phyloP scores from a whole-genome alignment of 306 rosid genomes.

The Cajanus cajan region DNA sequence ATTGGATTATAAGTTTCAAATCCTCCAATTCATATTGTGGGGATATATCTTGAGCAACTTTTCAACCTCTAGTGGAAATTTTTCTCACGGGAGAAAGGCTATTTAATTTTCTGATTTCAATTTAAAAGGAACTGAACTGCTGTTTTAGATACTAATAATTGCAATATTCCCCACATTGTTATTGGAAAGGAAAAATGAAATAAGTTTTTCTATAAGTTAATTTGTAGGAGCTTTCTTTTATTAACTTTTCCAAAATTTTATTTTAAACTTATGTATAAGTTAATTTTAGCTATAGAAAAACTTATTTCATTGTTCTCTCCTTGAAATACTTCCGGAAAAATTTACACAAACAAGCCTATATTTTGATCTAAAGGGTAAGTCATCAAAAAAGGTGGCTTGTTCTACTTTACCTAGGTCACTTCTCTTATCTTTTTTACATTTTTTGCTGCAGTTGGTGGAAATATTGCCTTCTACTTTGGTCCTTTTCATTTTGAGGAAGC shows the following conservation, averaged over 20 bases:
- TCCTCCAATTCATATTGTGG: slow-evolving; percentile 2
- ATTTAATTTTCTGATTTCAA: slow-evolving; percentile 6
- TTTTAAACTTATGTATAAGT: no score
- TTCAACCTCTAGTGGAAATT: neutral
- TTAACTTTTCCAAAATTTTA: no score
- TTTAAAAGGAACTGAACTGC: neutral
- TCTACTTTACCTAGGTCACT: neutral
- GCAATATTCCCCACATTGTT: neutral
- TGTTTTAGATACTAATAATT: neutral
- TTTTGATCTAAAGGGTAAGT: slow-evolving; percentile 1
- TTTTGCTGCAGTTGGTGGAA: slow-evolving; percentile 51
- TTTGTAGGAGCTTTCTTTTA: no score
- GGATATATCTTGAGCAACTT: neutral
- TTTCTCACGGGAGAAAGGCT: neutral
- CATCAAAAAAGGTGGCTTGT: slow-evolving; percentile 2
- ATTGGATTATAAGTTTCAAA: slow-evolving; percentile 22
- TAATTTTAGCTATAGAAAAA: no score
- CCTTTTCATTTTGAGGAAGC: slow-evolving; percentile 58
- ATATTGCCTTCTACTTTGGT: slow-evolving; percentile 57
- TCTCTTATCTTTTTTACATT: neutral
- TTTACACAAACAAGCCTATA: neutral
- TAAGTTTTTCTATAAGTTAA: no score
- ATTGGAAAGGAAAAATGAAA: no score
- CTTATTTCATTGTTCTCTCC: no score
- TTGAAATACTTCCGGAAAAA: no score